Conservation (phyloP, 441 rosid species). For the Corymbia citriodora region DNA sequence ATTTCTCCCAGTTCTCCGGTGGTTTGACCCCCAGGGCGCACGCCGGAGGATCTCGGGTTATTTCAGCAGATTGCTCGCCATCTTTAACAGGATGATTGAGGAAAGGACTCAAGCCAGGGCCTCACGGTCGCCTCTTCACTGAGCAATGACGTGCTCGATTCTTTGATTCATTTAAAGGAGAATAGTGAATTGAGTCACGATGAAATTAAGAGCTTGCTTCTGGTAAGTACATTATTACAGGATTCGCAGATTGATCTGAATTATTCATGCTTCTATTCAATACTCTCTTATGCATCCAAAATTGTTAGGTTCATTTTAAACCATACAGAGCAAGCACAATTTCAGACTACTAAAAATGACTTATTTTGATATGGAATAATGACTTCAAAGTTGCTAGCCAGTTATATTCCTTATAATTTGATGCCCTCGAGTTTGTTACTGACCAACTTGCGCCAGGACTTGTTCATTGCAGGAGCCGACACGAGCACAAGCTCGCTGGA, state of each 20-base stretch:
- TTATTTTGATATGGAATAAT: background rate
- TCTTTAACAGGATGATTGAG: background rate
- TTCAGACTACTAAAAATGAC: background rate
- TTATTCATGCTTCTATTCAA: background rate
- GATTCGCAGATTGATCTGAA: background rate
- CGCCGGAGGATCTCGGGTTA: background rate
- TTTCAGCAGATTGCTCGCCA: background rate
- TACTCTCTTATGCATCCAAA: background rate
- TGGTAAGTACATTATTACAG: background rate
- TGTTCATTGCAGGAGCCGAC: background rate
- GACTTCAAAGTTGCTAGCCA: background rate
- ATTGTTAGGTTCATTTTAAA: background rate
- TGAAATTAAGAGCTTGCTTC: background rate
- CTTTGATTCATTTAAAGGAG: background rate
- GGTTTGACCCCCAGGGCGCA: background rate
- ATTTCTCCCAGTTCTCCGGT: conserved; percentile 1
- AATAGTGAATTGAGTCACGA: background rate
- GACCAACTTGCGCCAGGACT: background rate
- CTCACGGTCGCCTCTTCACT: background rate
- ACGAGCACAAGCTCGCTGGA: background rate
- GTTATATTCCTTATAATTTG: background rate
- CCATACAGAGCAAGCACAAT: background rate
- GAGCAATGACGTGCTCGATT: background rate
- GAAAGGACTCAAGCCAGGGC: background rate
- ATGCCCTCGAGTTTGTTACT: background rate